Base-by-base conservation (phyloP, 2,329 filamentous ascomycete genomes). In the Colletotrichum gloeosporioides region DNA sequence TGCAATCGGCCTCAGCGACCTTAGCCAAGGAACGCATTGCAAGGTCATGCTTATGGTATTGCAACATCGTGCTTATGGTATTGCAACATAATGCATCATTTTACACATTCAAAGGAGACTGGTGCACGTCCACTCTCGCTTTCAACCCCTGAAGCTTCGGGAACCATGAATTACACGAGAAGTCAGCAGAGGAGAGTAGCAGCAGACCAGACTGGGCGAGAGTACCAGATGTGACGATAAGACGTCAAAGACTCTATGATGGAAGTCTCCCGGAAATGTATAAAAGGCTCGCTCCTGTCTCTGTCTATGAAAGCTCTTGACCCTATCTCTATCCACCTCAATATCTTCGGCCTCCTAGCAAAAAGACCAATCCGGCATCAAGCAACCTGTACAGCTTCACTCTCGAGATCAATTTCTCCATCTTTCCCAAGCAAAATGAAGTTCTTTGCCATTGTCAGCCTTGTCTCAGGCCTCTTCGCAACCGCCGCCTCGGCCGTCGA, bases 401-500 rank as follows among this genome's bases (percentile, higher is more conserved):
- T 71, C 7, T 72, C 0, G n/a, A 72, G 62, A 72, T 67, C 49
- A 3, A 2, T 67, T 13, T 27, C 62, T 67, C 49, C 49, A 53
- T 67, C 69, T 67, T 61, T 72, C 22, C 13, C 62, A 72, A 66
- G 18, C 12, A 71, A 72, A 61, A 72, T 72, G 69, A 67, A 72
- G 69, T 67, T 72, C 27, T 67, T 49, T 18, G 49, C 62, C 69
- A 53, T 8, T 29, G 31, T 8, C 69, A 72, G 44, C 69, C 69
- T 72, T 32, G 62, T 67, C 49, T 72, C 69, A 25, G 62, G 69
- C 69, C 69, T 72, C 49, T 72, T 67, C 62, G 62, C 62, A n/a
- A 72, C 62, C 27, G 69, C 69, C 62, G 62, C 69, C 69, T 72
- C 69, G 69, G 69, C 69, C 62, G 8, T 72, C 49, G 69, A 72